Base-by-base conservation (phyloP, 371 early-diverging fungal species). In the Mucor mucedo region DNA sequence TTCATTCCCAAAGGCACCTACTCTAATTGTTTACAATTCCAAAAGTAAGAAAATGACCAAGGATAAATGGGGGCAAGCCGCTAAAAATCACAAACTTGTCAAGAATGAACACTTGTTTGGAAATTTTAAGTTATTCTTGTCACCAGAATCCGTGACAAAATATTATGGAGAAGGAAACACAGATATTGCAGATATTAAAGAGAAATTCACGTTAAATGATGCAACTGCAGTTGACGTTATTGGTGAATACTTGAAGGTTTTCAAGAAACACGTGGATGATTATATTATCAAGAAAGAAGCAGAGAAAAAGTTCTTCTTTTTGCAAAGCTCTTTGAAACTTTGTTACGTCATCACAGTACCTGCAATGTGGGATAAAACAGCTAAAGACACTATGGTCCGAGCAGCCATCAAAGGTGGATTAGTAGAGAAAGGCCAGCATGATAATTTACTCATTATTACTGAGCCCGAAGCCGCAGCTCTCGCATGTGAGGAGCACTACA, bases 401-500 rank as follows among this genome's bases (percentile, higher is more conserved):
- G 79, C 79, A 13, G 72, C 75, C 2, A 69, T 76, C 11, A 62
- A 68, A 52, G 74, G 72, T 21, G 74, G 70, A 2, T 55, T 78
- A 9, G 63, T 78, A 29, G 68, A 72, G 7, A 55, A 55, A 2
- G 55, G 49, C 35, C 70, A 76, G 32, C 70, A 69, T 42, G 74
- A 72, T 1, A 66, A 65, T 28, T 59, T 72, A 29, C 66, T 83
- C 28, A 66, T 84, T 60, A 76, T 84, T 40, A 77, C 73, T 33
- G 84, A 84, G 44, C 83, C 77, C 11, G 76, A 75, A 59, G 74
- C 79, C 5, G 76, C 79, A 2, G 76, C 78, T 2, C 60, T 76
- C 16, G 74, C 67, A 28, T 78, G 72, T 40, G 76, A 76, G 6
- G 47, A 4, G 21, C 5, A 32, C 10, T 13, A 14, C 29, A 9